Evolutionary conservation across 768 basidiomycete species (phyloP), one percentile per base, ranked within the genome.

Genomic region (Arthromyces matolae): DNA sequence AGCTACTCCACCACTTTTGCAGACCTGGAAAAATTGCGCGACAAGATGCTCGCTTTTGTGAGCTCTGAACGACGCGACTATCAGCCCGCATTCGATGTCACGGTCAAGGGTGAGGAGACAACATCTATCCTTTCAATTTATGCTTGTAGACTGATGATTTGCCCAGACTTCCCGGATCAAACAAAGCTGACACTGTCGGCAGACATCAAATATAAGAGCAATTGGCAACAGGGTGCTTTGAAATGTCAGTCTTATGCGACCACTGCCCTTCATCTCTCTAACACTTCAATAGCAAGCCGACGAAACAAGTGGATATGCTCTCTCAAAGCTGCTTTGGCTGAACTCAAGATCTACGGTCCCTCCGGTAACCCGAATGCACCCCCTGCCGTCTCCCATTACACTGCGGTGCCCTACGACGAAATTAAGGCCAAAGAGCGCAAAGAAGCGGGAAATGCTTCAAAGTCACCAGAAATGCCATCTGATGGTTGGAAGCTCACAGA

Each of bases 231-330:
- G 56, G 83, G 80, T 16, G 81, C 83, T 2, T 68, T 89, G 8
- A 87, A 82, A 75, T 72, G 83, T 83, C 56, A 18, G 59, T 13
- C 36, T 42, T 43, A 47, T 23, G 18, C n/a, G 22, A 40, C n/a
- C n/a, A n/a, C n/a, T n/a, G n/a, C n/a, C n/a, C 34, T 28, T 27
- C 18, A 39, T 47, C 39, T 37, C 29, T 36, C 12, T 39, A 40
- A 42, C 49, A 19, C 45, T 58, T 16, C 40, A 32, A 23, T 59
- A 83, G 84, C 84, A 2, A 83, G 84, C 65, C 78, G 91, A 45
- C 79, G 89, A 28, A 93, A 93, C 72, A 94, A 91, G 67, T 94
- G 91, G 91, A 78, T 93, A 34, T 93, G 90, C 64, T 86, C 87
- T 13, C 73, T 96, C 45, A 94, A 93, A 66, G 62, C 76, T 36